A percentile compares a stretch with the other conserved stretches of the same genome.
Evolutionary conservation across 179 eudicot species (phyloP).

Genomic region (Gypsophila paniculata): DNA sequence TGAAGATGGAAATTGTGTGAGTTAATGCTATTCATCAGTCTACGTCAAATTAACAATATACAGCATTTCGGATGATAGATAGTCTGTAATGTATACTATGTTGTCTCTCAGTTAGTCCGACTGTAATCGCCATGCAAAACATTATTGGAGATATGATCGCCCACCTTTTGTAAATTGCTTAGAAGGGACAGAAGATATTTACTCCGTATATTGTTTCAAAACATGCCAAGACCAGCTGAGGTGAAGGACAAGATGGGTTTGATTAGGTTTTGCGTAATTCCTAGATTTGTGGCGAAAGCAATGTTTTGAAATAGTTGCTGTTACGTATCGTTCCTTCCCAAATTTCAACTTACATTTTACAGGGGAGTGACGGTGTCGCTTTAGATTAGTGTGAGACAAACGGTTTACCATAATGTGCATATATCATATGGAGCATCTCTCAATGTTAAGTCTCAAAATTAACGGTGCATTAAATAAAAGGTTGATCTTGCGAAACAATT

Average conservation of each 20-base stretch:
- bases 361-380: too few species aligned
- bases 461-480: too few species aligned
- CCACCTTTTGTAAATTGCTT: neutral
- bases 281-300: too few species aligned
- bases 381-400: too few species aligned
- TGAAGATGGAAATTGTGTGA: constrained; percentile 15
- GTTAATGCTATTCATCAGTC: neutral
- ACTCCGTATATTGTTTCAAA: neutral
- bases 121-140: neutral
- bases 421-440: too few species aligned
- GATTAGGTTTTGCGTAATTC: neutral
- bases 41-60: constrained; percentile 13
- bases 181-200: neutral
- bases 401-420: too few species aligned
- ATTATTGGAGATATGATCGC: neutral
- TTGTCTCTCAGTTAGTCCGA: neutral
- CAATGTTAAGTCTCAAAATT: too few species aligned
- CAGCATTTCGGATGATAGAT: constrained; percentile 3
- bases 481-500: too few species aligned
- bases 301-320: too few species aligned
- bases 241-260: neutral
- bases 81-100: constrained; percentile 11
- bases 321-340: too few species aligned
- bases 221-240: neutral
- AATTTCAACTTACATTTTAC: too few species aligned